Evolutionary conservation across 495 filamentous ascomycete genomes (phyloP).

Genomic region (Penicillium silybi): DNA sequence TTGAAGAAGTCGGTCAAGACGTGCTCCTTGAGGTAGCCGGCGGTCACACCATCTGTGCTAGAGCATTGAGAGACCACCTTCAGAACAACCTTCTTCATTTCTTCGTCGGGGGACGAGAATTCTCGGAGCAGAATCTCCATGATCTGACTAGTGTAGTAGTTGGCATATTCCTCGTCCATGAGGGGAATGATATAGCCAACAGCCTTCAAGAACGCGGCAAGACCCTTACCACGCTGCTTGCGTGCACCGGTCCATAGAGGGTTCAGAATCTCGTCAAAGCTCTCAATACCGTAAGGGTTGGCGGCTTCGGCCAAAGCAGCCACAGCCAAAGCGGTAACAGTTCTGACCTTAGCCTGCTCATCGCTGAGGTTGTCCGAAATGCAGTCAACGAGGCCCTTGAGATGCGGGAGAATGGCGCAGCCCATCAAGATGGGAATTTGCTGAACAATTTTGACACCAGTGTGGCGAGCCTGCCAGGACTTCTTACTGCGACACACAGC

Average conservation of each 20-base stretch:
- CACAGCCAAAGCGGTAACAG: slow-evolving; percentile 91
- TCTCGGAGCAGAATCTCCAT: slow-evolving; percentile 98
- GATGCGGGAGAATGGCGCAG: slow-evolving; percentile 91
- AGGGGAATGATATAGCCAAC: slow-evolving; percentile 98
- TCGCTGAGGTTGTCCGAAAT: slow-evolving; percentile 95
- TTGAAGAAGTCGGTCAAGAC: slow-evolving; percentile 97
- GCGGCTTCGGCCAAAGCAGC: slow-evolving; percentile 95
- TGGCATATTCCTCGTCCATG: slow-evolving; percentile 99
- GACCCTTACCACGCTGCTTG: slow-evolving; percentile 93
- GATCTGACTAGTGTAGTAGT: slow-evolving; percentile 97
- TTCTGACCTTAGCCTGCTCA: slow-evolving; percentile 95
- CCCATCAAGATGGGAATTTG: slow-evolving; percentile 99
- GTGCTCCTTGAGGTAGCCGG: slow-evolving; percentile 89
- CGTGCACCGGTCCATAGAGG: slow-evolving; percentile 94
- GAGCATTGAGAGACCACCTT: slow-evolving; percentile 98
- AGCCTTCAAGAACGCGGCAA: slow-evolving; percentile 94
- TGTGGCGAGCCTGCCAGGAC: slow-evolving; percentile 97
- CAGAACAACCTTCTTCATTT: slow-evolving; percentile 99
- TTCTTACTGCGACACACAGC: slow-evolving; percentile 97
- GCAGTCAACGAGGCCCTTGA: slow-evolving; percentile 94
- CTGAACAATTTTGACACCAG: slow-evolving; percentile 98
- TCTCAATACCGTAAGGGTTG: slow-evolving; percentile 98
- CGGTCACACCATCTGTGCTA: slow-evolving; percentile 90
- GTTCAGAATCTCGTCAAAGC: slow-evolving; percentile 95
- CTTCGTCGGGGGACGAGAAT: slow-evolving; percentile 94